Evolutionary conservation across 225 moss, liverwort and hornwort genomes (phyloP).

Genomic region (Physcomitrellopsis africana): DNA sequence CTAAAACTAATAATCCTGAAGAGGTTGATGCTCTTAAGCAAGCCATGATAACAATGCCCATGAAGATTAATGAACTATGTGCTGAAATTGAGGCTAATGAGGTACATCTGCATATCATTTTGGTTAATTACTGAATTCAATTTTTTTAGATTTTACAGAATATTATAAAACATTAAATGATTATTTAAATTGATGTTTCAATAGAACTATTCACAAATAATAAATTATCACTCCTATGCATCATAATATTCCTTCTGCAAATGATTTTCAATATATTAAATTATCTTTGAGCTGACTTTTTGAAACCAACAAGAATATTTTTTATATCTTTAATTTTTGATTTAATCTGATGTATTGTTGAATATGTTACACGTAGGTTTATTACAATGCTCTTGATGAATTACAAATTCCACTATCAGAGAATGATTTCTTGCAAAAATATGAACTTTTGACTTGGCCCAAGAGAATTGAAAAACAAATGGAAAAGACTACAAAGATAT

Average conservation of each 20-base stretch:
- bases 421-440: slow-evolving; percentile 69
- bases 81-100: slow-evolving; percentile 75
- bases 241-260: no score
- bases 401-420: slow-evolving; percentile 65
- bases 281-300: no score
- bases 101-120: slow-evolving; percentile 26
- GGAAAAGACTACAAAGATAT: slow-evolving; percentile 61
- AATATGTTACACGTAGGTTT: slow-evolving; percentile 38
- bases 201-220: no score
- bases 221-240: no score
- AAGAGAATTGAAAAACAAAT: slow-evolving; percentile 74
- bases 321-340: no score
- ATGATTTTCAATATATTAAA: no score
- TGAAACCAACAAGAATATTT: no score
- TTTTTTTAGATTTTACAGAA: no score
- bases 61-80: slow-evolving; percentile 69
- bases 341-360: not conserved
- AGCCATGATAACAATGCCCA: slow-evolving; percentile 64
- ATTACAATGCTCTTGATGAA: slow-evolving; percentile 65
- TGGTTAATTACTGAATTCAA: not conserved
- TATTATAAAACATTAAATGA: no score
- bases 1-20: slow-evolving; percentile 75
- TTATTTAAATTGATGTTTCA: no score
- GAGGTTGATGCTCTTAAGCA: slow-evolving; percentile 74
- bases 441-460: slow-evolving; percentile 71